Percentiles rank a stretch among this genome's conserved stretches.
Evolutionary conservation across 352 stramenopile species (phyloP).

Genomic region (Elongisporangium prolatum): DNA sequence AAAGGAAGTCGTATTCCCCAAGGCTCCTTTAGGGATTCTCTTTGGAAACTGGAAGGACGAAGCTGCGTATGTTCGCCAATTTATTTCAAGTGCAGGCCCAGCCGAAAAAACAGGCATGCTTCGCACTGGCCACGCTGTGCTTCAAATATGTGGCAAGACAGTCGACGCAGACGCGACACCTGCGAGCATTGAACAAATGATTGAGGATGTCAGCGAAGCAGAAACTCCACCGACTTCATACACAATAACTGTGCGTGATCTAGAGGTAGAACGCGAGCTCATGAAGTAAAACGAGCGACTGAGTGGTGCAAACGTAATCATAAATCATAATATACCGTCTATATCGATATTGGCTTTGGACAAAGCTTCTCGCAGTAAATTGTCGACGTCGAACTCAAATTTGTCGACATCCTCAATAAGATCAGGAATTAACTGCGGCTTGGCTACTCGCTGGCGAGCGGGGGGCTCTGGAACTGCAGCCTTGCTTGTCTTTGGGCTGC

Average conservation of each 20-base stretch:
- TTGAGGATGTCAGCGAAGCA: conserved; percentile 29
- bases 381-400: conserved; percentile 39
- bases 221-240: conserved; percentile 18
- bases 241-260: conserved; percentile 68
- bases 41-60: conserved; percentile 84
- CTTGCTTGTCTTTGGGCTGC: neutral
- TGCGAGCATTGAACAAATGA: conserved; percentile 61
- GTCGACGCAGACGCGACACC: conserved; percentile 53
- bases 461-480: neutral
- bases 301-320: conserved; percentile 21
- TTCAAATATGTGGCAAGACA: conserved; percentile 73
- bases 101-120: conserved; percentile 68
- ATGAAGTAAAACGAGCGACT: conserved; percentile 42
- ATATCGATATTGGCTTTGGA: conserved; percentile 46
- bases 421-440: neutral
- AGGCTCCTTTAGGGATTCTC: conserved; percentile 64
- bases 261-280: conserved; percentile 76
- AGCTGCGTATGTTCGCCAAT: conserved; percentile 72
- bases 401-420: conserved; percentile 9
- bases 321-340: conserved; percentile 18
- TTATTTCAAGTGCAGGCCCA: conserved; percentile 68
- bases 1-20: conserved; percentile 62
- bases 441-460: neutral
- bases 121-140: conserved; percentile 50
- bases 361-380: conserved; percentile 41